Conservation (phyloP, 306 rosid species). For the Prunus mongolica region DNA sequence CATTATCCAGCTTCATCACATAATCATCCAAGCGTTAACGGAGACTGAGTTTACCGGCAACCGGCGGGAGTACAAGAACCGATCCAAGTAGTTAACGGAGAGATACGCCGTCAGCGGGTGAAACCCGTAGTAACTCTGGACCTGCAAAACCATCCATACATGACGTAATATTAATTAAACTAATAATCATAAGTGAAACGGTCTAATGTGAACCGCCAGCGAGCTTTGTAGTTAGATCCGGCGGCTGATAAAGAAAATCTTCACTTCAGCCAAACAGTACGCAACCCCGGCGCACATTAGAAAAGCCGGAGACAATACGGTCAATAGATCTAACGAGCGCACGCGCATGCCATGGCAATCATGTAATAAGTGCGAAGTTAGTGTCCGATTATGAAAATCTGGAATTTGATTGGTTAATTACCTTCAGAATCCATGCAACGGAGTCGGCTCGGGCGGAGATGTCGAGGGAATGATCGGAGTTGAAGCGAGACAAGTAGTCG, state of each 20-base stretch:
- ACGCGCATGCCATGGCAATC: not conserved
- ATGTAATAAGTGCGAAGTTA: not conserved
- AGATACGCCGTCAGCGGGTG: constrained; percentile 95
- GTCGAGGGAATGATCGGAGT: constrained; percentile 52
- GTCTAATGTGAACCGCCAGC: not conserved
- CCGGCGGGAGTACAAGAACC: constrained; percentile 67
- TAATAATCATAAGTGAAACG: not conserved
- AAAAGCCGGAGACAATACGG: not conserved
- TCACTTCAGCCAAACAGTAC: not conserved
- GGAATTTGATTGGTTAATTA: constrained; percentile 10
- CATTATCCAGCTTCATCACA: not conserved
- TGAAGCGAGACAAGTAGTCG: constrained; percentile 60
- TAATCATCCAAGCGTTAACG: not conserved
- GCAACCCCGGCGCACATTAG: not conserved
- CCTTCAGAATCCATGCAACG: constrained; percentile 99
- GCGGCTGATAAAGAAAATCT: not conserved
- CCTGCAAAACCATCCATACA: constrained; percentile 40
- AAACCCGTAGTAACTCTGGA: constrained; percentile 61
- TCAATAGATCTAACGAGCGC: not conserved
- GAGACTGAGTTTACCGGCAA: constrained; percentile 67
- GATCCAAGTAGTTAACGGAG: constrained; percentile 91
- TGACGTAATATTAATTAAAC: not conserved
- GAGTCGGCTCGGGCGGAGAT: constrained; percentile 73
- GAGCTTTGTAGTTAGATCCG: not conserved
- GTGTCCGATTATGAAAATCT: not conserved